phyloP scores from a whole-genome alignment of 2,329 filamentous ascomycete genomes.

The Pseudophaeomoniella oleicola region DNA sequence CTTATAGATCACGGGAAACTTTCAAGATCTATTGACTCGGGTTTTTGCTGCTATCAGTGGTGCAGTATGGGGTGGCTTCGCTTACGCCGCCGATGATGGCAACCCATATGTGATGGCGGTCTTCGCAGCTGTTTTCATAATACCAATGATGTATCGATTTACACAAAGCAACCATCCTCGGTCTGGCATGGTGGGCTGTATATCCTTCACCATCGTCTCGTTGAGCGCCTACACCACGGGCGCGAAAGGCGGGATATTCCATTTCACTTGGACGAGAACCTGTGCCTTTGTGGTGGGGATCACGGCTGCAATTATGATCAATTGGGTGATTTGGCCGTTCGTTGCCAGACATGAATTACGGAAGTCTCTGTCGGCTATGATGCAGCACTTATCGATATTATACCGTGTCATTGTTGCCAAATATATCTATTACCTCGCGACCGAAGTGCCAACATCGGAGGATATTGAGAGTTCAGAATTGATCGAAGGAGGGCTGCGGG shows the following conservation, averaged over 20 bases:
- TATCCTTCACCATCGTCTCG: conserved; percentile 42
- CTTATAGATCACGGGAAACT: conserved; percentile 38
- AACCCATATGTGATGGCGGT: conserved; percentile 41
- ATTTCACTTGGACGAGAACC: conserved; percentile 33
- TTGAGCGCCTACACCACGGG: conserved; percentile 11
- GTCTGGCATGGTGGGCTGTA: conserved; percentile 43
- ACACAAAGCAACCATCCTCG: conserved; percentile 39
- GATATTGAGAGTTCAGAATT: conserved; percentile 41
- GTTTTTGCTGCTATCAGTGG: conserved; percentile 35
- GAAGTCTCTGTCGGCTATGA: conserved; percentile 39
- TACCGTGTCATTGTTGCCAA: conserved; percentile 38
- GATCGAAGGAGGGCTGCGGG: conserved; percentile 43
- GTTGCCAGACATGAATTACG: conserved; percentile 44
- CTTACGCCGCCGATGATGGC: conserved; percentile 35
- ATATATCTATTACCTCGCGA: conserved; percentile 45
- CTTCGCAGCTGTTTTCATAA: conserved; percentile 42
- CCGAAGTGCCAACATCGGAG: conserved; percentile 34
- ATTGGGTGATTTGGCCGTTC: conserved; percentile 49
- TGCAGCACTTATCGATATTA: conserved; percentile 43
- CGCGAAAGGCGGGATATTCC: conserved; percentile 18
- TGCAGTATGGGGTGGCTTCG: conserved; percentile 39
- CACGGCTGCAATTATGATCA: conserved; percentile 38
- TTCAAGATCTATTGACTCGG: conserved; percentile 42
- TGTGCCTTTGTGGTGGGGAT: conserved; percentile 39
- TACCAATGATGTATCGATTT: conserved; percentile 45